These are phyloP conservation scores for Podospora pseudoanserina DNA, from an alignment of 495 filamentous ascomycete genomes.

Conservation along the genomic window DNA sequence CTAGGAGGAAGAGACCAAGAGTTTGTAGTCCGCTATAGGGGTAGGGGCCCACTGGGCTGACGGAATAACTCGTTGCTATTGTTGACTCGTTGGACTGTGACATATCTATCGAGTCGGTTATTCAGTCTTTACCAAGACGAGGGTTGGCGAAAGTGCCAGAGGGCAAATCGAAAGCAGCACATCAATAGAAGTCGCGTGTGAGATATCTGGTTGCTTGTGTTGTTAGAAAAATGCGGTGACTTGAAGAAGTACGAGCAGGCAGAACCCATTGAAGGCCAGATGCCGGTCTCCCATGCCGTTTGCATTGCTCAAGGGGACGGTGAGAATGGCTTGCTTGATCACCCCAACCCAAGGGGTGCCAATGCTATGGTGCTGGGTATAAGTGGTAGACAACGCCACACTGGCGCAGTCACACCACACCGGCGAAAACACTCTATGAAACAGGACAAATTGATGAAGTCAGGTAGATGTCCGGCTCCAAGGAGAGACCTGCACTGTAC, in stretches of 20 bases:
- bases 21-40: constrained; percentile 33
- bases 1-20: constrained; percentile 37
- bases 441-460: not conserved
- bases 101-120: not conserved
- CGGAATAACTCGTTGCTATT: not conserved
- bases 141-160: not conserved
- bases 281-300: not conserved
- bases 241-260: not conserved
- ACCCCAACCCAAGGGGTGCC: constrained; percentile 5
- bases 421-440: not conserved
- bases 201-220: not conserved
- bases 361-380: not conserved
- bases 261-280: not conserved
- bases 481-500: not conserved
- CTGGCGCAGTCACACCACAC: not conserved
- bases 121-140: not conserved
- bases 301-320: not conserved
- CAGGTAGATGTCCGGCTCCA: not conserved
- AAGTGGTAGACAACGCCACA: not conserved
- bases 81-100: not conserved
- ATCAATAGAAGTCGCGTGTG: not conserved
- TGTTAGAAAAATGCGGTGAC: not conserved
- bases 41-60: constrained; percentile 18
- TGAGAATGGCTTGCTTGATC: not conserved
- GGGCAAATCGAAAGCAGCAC: not conserved